phyloP scores from a whole-genome alignment of 805 yeast species.

The Ogataea allantospora region DNA sequence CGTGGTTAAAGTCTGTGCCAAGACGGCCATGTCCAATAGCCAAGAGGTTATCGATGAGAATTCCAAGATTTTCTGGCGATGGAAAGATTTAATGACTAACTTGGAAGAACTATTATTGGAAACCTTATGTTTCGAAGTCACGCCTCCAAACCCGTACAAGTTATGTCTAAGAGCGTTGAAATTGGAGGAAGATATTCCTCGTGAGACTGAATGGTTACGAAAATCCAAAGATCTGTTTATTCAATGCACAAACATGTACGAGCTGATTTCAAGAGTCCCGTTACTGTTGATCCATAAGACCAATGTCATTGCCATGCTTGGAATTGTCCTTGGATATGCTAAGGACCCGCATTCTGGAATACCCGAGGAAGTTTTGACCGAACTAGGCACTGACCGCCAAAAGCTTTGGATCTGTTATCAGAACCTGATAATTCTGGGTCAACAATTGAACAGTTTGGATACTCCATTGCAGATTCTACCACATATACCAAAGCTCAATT shows the following conservation, averaged over 20 bases:
- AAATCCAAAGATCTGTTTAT: constrained; percentile 21
- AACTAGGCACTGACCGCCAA: constrained; percentile 17
- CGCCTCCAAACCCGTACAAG: constrained; percentile 40
- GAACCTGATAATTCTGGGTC: constrained; percentile 21
- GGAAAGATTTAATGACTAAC: constrained; percentile 46
- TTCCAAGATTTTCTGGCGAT: constrained; percentile 48
- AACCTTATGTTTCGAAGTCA: constrained; percentile 48
- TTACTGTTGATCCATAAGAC: constrained; percentile 26
- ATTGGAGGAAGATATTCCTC: constrained; percentile 18
- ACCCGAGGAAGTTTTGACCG: constrained; percentile 18
- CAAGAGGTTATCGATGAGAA: constrained; percentile 41
- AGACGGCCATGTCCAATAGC: constrained; percentile 42
- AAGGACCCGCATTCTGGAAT: constrained; percentile 15
- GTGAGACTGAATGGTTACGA: constrained; percentile 19
- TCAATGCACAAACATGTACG: constrained; percentile 29
- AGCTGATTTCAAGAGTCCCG: constrained; percentile 30
- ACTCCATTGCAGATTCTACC: constrained; percentile 25
- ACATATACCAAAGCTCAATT: constrained; percentile 21
- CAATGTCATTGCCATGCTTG: constrained; percentile 26
- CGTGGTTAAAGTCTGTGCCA: constrained; percentile 48
- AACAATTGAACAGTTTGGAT: constrained; percentile 20
- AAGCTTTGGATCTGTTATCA: constrained; percentile 28
- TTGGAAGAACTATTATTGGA: constrained; percentile 46
- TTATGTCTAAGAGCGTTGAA: constrained; percentile 24
- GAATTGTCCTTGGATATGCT: constrained; percentile 23